Evolutionary conservation across 2,329 filamentous ascomycete species (phyloP).

Genomic region (Zasmidium cellare): DNA sequence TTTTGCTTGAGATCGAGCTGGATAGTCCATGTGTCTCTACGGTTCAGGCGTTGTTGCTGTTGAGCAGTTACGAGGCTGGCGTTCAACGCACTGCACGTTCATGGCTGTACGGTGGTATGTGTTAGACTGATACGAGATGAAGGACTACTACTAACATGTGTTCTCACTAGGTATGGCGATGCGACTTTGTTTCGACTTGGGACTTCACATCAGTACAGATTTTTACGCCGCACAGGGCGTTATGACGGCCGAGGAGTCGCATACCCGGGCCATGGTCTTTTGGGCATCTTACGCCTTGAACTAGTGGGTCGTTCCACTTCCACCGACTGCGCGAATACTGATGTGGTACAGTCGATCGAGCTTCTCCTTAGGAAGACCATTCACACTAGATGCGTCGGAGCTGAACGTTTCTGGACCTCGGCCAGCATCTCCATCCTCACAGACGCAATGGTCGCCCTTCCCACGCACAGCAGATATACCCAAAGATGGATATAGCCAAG

Average conservation of each 20-base stretch:
- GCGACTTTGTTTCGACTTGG: slow-evolving; percentile 47
- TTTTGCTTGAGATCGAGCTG: slow-evolving; percentile 48
- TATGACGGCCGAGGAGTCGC: slow-evolving; percentile 41
- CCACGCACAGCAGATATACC: neutral
- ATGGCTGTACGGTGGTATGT: slow-evolving; percentile 49
- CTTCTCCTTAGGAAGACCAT: slow-evolving; percentile 45
- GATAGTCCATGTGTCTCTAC: slow-evolving; percentile 51
- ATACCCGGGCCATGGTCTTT: slow-evolving; percentile 42
- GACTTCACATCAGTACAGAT: slow-evolving; percentile 43
- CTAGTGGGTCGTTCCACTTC: slow-evolving; percentile 5
- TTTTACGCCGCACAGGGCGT: slow-evolving; percentile 42
- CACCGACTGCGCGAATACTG: neutral
- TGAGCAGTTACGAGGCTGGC: slow-evolving; percentile 48
- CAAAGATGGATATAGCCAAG: slow-evolving; percentile 3
- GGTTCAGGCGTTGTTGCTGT: slow-evolving; percentile 47
- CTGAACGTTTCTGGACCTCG: slow-evolving; percentile 34
- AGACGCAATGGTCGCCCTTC: neutral
- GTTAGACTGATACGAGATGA: neutral
- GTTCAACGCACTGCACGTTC: slow-evolving; percentile 47
- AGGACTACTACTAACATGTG: neutral
- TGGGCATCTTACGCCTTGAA: slow-evolving; percentile 47
- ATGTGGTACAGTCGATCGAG: slow-evolving; percentile 37
- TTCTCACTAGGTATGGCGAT: slow-evolving; percentile 43
- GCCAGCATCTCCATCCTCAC: neutral
- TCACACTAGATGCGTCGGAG: slow-evolving; percentile 43